A percentile compares a stretch with the other conserved stretches of the same genome.
These are phyloP conservation scores for Neopestalotiopsis rosae DNA, from an alignment of 2,329 filamentous ascomycete species.

Conservation along the genomic window DNA sequence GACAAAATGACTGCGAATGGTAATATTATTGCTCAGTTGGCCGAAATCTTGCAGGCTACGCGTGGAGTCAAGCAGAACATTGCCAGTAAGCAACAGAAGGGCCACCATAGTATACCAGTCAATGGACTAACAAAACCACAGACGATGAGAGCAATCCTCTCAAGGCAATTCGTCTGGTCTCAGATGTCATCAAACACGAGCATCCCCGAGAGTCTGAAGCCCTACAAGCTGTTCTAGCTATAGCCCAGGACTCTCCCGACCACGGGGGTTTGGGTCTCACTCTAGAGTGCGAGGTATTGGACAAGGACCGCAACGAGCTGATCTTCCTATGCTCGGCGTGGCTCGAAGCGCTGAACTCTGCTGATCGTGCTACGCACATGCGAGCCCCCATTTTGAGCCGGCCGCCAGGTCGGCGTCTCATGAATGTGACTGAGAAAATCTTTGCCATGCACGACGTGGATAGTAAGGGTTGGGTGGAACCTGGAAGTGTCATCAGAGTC, in stretches of 20 bases:
- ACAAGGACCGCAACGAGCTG: slow-evolving; percentile 26
- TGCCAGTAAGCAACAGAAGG: background rate
- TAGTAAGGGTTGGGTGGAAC: slow-evolving; percentile 36
- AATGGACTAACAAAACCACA: background rate
- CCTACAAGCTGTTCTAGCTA: slow-evolving; percentile 25
- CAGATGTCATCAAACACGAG: slow-evolving; percentile 11
- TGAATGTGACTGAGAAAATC: slow-evolving; percentile 52
- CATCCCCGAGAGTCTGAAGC: slow-evolving; percentile 28
- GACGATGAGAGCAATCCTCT: slow-evolving; percentile 8
- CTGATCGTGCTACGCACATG: slow-evolving; percentile 24
- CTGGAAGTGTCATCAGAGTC: slow-evolving; percentile 47
- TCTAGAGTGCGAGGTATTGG: slow-evolving; percentile 17
- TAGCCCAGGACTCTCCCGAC: slow-evolving; percentile 27
- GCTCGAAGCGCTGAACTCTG: slow-evolving; percentile 35
- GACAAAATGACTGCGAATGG: background rate
- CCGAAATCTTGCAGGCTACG: slow-evolving; percentile 16
- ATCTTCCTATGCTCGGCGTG: slow-evolving; percentile 34
- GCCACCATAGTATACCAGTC: background rate
- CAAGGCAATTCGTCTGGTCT: slow-evolving; percentile 15
- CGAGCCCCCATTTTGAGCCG: slow-evolving; percentile 17
- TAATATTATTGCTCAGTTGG: slow-evolving; percentile 12
- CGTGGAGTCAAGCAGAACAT: slow-evolving; percentile 15
- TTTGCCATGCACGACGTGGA: slow-evolving; percentile 48
- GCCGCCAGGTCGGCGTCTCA: slow-evolving; percentile 33
- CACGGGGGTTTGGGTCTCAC: slow-evolving; percentile 34